Conservation (phyloP, 1,284 basidiomycete species). For the Ganoderma sp. region DNA sequence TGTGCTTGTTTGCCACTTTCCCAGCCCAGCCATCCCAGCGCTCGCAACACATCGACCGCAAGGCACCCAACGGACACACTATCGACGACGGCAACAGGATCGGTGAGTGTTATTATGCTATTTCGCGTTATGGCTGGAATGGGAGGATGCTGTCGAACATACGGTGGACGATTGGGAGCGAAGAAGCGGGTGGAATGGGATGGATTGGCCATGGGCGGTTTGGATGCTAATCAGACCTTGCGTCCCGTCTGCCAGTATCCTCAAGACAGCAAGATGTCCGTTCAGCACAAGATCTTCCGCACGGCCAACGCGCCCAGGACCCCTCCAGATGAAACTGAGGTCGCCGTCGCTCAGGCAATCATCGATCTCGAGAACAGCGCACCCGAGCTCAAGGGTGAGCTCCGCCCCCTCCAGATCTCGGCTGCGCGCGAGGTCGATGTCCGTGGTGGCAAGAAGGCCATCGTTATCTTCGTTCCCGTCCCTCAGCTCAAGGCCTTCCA, state of each 20-base stretch:
- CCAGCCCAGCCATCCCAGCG: conserved; percentile 26
- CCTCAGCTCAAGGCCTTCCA: conserved; percentile 99
- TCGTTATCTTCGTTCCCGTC: conserved; percentile 98
- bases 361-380: conserved; percentile 98
- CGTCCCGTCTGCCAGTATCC: conserved; percentile 37
- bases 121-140: conserved; percentile 26
- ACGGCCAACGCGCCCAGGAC: conserved; percentile 94
- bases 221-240: conserved; percentile 52
- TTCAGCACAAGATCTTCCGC: conserved; percentile 89
- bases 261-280: conserved; percentile 66
- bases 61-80: conserved; percentile 32
- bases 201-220: conserved; percentile 47
- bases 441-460: conserved; percentile 99
- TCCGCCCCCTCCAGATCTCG: conserved; percentile 95
- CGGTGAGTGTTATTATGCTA: conserved; percentile 49
- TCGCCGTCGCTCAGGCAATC: conserved; percentile 92
- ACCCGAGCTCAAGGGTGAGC: conserved; percentile 96
- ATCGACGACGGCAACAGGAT: conserved; percentile 48
- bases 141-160: conserved; percentile 23
- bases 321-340: conserved; percentile 92
- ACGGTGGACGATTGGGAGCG: conserved; percentile 28
- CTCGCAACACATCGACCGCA: conserved; percentile 24
- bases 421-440: conserved; percentile 99
- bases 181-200: conserved; percentile 50
- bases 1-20: conserved; percentile 23